Conservation (phyloP, 306 rosid genomes). For the Prunus fruticosa region DNA sequence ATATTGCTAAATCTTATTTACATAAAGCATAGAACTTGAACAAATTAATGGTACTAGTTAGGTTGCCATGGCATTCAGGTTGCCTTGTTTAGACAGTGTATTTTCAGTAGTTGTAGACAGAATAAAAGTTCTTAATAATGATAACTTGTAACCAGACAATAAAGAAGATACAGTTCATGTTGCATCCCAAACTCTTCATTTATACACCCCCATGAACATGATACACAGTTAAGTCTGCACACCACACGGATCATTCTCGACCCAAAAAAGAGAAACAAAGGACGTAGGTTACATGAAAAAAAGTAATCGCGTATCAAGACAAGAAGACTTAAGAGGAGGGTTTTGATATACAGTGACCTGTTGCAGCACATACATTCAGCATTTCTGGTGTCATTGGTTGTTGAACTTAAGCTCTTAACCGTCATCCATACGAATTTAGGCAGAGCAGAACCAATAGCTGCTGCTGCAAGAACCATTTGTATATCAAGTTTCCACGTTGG, state of each 20-base stretch:
- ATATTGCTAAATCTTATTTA: constrained; percentile 48
- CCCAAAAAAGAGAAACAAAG: not conserved
- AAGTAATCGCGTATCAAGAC: not conserved
- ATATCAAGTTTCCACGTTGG: not conserved
- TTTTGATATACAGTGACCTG: not conserved
- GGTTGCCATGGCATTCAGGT: too few relatives aligned
- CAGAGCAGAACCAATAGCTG: not conserved
- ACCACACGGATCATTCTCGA: not conserved
- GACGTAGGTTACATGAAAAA: not conserved
- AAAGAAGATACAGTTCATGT: not conserved
- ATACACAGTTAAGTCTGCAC: not conserved
- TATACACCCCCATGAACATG: not conserved
- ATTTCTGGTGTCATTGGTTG: not conserved
- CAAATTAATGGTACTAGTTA: not conserved
- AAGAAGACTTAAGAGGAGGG: not conserved
- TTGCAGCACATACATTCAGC: not conserved
- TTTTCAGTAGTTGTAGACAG: too few relatives aligned
- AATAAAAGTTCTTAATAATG: too few relatives aligned
- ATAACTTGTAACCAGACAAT: not conserved
- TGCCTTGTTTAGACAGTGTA: too few relatives aligned
- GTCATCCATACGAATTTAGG: not conserved
- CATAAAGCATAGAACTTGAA: not conserved
- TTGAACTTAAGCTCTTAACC: not conserved
- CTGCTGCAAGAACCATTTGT: not conserved
- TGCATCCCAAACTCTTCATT: not conserved